These are phyloP conservation scores for Cicer arietinum DNA, from an alignment of 306 rosid species.

Conservation along the genomic window DNA sequence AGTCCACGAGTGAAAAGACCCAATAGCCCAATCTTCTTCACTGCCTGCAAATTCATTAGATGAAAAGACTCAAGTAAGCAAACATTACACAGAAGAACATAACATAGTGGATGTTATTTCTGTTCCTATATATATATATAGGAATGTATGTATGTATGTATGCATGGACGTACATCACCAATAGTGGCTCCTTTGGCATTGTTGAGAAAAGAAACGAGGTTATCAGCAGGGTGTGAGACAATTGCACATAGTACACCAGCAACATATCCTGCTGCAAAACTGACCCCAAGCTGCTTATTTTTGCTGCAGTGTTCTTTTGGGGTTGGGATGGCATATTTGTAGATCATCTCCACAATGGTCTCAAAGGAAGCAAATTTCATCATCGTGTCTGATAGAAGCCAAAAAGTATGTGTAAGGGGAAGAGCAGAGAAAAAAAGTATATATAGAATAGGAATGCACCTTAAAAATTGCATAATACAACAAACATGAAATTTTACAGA, in stretches of 20 bases:
- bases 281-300: constrained; percentile 70
- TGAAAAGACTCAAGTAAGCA: constrained; percentile 33
- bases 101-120: background rate
- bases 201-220: constrained; percentile 84
- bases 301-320: constrained; percentile 75
- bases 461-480: background rate
- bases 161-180: constrained; percentile 65
- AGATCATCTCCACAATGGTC: constrained; percentile 65
- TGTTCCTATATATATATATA: background rate
- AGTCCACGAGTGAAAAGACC: constrained; percentile 86
- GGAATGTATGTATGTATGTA: background rate
- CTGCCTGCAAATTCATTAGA: constrained; percentile 61
- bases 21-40: constrained; percentile 60
- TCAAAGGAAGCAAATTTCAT: constrained; percentile 85
- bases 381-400: constrained; percentile 64
- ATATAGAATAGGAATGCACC: constrained; percentile 5
- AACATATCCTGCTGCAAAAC: constrained; percentile 73
- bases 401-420: background rate
- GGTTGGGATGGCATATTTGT: constrained; percentile 66
- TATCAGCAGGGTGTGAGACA: constrained; percentile 86
- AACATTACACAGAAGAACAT: constrained; percentile 14
- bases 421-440: background rate
- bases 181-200: constrained; percentile 80
- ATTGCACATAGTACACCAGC: constrained; percentile 76
- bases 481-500: background rate